A percentile compares a stretch with the other conserved stretches of the same genome.
phyloP scores from a whole-genome alignment of 306 rosid genomes.

The Cicer yamashitae region DNA sequence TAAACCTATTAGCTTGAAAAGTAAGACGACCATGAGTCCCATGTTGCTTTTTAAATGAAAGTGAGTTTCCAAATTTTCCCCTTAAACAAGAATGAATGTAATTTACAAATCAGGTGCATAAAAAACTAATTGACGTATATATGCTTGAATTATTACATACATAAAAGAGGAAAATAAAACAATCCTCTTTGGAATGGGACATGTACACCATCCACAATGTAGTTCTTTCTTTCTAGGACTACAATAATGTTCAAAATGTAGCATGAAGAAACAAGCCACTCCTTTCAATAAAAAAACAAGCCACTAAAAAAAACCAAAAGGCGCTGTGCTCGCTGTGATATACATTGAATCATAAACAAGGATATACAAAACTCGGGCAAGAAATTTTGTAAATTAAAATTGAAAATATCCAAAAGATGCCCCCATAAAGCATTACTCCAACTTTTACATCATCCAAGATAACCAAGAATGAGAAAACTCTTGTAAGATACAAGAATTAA shows the following conservation, averaged over 20 bases:
- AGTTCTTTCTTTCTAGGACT: background rate
- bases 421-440: slow-evolving; percentile 42
- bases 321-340: background rate
- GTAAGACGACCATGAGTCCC: no score
- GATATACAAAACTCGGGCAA: slow-evolving; percentile 56
- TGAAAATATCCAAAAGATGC: slow-evolving; percentile 30
- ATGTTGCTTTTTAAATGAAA: background rate
- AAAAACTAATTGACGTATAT: background rate
- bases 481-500: slow-evolving; percentile 43
- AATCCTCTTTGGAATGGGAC: slow-evolving; percentile 11
- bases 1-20: no score
- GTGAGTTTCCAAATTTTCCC: background rate
- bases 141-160: background rate
- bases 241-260: background rate
- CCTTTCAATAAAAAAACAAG: background rate
- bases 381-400: slow-evolving; percentile 33
- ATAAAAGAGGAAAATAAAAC: background rate
- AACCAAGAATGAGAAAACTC: slow-evolving; percentile 44
- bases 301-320: background rate
- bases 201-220: slow-evolving; percentile 23
- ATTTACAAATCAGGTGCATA: slow-evolving; percentile 3
- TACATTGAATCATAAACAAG: slow-evolving; percentile 7
- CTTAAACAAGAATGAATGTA: background rate
- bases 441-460: slow-evolving; percentile 1
- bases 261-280: background rate